phyloP scores from a whole-genome alignment of 192 early-diverging fungal species.

The Chytriomyces sp. region DNA sequence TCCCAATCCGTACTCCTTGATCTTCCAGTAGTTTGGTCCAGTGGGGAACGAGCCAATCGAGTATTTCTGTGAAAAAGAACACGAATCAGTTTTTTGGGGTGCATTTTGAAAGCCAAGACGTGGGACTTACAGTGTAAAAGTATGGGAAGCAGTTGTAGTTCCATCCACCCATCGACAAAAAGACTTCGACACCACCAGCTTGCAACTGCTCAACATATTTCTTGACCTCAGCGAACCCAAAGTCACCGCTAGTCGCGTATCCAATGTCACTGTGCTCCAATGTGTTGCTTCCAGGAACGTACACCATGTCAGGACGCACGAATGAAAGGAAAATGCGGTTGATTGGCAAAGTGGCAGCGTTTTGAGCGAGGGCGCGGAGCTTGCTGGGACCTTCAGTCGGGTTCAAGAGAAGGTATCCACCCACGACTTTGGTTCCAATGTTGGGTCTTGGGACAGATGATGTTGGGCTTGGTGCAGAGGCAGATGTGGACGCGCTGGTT shows the following conservation, averaged over 20 bases:
- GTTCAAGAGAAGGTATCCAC: conserved; percentile 9
- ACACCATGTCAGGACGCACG: conserved; percentile 9
- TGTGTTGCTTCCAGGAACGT: conserved; percentile 9
- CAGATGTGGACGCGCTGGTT: not conserved
- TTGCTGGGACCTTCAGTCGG: conserved; percentile 7
- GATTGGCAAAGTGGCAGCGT: not conserved
- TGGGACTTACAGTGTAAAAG: not conserved
- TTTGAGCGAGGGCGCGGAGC: not conserved
- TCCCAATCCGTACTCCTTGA: not conserved
- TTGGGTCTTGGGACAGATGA: not conserved
- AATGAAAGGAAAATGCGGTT: conserved; percentile 12
- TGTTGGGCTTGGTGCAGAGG: not conserved
- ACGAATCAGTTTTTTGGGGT: too few species aligned
- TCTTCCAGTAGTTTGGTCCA: conserved; percentile 10
- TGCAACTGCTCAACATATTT: conserved; percentile 1
- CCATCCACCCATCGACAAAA: conserved; percentile 11
- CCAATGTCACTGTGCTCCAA: not conserved
- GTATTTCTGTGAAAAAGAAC: not conserved
- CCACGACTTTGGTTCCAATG: not conserved
- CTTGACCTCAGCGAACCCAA: conserved; percentile 21
- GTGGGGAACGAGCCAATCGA: not conserved
- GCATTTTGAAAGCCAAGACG: too few species aligned
- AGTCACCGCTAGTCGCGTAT: conserved; percentile 13
- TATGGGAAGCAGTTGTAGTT: conserved; percentile 19
- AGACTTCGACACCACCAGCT: not conserved